Conservation (phyloP, 2,329 filamentous ascomycete species). For the Tolypocladium inflatum region DNA sequence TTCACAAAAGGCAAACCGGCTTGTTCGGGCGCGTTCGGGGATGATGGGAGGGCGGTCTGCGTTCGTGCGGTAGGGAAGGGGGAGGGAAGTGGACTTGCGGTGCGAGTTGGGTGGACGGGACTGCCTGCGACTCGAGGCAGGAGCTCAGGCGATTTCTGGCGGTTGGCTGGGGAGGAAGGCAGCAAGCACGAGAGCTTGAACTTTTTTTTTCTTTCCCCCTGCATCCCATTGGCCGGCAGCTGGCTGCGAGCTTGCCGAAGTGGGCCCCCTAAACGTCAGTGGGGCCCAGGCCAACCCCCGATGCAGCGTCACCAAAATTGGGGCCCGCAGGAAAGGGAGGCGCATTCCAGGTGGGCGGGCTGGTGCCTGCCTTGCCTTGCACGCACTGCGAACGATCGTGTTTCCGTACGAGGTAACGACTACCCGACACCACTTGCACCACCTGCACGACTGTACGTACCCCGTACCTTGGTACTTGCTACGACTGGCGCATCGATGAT, state of each 20-base stretch:
- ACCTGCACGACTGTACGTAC: no score
- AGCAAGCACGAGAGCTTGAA: constrained; percentile 25
- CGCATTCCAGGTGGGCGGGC: constrained; percentile 1
- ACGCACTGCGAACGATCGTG: background rate
- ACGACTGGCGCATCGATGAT: background rate
- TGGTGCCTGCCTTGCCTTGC: background rate
- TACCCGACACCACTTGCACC: background rate
- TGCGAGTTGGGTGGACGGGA: background rate
- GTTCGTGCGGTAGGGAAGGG: constrained; percentile 1
- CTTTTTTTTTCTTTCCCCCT: constrained; percentile 25
- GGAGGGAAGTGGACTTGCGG: constrained; percentile 1
- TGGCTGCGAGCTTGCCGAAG: constrained; percentile 24
- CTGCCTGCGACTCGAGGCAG: background rate
- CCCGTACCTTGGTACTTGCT: no score
- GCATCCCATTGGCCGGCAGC: constrained; percentile 21
- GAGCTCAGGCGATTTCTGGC: constrained; percentile 14
- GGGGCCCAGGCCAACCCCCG: constrained; percentile 10
- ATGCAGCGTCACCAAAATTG: constrained; percentile 6
- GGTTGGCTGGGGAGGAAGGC: constrained; percentile 13
- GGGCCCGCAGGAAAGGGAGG: constrained; percentile 6
- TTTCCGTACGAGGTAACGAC: background rate
- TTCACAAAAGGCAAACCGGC: background rate
- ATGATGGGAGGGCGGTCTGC: constrained; percentile 4
- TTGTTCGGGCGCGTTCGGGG: background rate
- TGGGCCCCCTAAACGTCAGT: constrained; percentile 23